A percentile compares a stretch with the other conserved stretches of the same genome.
Conservation (phyloP, 306 rosid genomes). For the Ammopiptanthus mongolicus region DNA sequence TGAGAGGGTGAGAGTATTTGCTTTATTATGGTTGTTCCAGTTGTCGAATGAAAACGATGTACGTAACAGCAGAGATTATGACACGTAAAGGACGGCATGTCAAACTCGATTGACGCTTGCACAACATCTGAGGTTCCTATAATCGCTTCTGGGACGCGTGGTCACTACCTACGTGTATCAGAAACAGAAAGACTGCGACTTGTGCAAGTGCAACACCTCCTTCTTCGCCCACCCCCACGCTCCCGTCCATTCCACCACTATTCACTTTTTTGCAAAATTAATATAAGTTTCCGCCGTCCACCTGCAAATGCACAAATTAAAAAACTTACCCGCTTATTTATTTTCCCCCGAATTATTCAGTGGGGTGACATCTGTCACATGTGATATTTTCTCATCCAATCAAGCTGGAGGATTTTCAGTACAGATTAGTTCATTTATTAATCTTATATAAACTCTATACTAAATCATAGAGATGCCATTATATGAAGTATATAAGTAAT, state of each 20-base stretch:
- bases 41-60: constrained; percentile 13
- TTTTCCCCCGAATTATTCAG: not conserved
- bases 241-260: not conserved
- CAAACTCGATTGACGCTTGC: constrained; percentile 22
- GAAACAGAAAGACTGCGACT: no score
- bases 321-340: not conserved
- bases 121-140: constrained; percentile 14
- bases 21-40: not conserved
- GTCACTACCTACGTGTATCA: not conserved
- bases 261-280: not conserved
- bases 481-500: no score
- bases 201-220: not conserved
- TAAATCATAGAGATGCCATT: no score
- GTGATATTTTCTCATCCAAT: not conserved
- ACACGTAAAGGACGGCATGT: constrained; percentile 38
- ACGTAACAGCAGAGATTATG: constrained; percentile 5
- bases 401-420: not conserved
- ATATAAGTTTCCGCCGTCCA: constrained; percentile 5
- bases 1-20: not conserved
- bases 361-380: not conserved
- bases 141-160: constrained; percentile 18
- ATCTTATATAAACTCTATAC: not conserved
- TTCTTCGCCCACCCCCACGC: not conserved
- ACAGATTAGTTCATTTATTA: not conserved
- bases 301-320: not conserved